Evolutionary conservation across 73 alveolate genomes (phyloP).

Genomic region (Urostyla sp.): DNA sequence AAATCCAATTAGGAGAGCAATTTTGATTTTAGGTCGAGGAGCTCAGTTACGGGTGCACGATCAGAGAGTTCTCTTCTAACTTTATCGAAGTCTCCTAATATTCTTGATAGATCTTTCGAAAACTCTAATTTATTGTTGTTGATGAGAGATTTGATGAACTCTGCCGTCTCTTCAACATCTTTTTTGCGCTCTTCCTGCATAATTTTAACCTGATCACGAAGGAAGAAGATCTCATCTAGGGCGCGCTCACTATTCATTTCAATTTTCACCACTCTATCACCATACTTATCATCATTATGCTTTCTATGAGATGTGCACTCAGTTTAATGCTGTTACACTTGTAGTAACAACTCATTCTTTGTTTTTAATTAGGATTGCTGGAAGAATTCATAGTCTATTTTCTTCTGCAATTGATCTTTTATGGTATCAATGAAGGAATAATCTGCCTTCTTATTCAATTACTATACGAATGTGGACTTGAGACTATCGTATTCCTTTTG

Average conservation of each 20-base stretch:
- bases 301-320: not conserved
- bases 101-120: not conserved
- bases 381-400: conserved; percentile 45
- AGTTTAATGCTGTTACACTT: not conserved
- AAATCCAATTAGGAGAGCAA: conserved; percentile 30
- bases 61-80: conserved; percentile 16
- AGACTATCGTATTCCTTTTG: conserved; percentile 52
- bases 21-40: conserved; percentile 11
- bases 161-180: conserved; percentile 68
- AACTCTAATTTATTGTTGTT: conserved; percentile 27
- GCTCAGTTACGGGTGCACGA: conserved; percentile 35
- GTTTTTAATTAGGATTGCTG: conserved; percentile 7
- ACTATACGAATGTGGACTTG: conserved; percentile 21
- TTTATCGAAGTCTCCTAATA: conserved; percentile 50
- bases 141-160: conserved; percentile 50
- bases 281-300: conserved; percentile 35
- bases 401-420: conserved; percentile 21
- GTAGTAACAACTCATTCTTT: conserved; percentile 32
- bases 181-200: conserved; percentile 57
- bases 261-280: not conserved
- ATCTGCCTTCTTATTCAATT: conserved; percentile 61
- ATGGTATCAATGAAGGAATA: conserved; percentile 13
- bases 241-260: conserved; percentile 30
- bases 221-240: conserved; percentile 22
- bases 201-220: conserved; percentile 14